Evolutionary conservation across 805 yeast genomes (phyloP).

Genomic region (Saccharomycopsis fermentans): DNA sequence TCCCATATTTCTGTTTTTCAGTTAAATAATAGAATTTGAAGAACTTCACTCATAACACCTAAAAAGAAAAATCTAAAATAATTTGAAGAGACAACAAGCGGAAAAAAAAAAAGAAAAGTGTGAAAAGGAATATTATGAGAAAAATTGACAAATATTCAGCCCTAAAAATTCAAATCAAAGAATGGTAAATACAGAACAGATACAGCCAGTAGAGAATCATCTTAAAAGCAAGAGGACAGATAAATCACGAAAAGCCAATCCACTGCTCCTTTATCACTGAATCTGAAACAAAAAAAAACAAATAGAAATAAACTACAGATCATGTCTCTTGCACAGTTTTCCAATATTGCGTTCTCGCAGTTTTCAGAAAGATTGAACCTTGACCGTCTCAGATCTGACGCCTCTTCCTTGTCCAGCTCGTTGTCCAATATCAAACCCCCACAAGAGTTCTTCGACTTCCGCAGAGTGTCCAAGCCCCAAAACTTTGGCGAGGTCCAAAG

Average conservation of each 20-base stretch:
- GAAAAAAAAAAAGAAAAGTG: neutral
- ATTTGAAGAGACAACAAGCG: neutral
- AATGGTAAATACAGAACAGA: neutral
- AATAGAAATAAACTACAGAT: neutral
- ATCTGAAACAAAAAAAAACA: neutral
- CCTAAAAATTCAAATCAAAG: neutral
- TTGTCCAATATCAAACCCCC: slow-evolving; percentile 74
- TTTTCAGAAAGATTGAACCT: slow-evolving; percentile 39
- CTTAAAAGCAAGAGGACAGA: neutral
- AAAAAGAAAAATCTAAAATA: neutral
- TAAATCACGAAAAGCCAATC: neutral
- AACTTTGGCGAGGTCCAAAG: slow-evolving; percentile 84
- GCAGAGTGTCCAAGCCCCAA: slow-evolving; percentile 82
- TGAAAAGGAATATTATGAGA: neutral
- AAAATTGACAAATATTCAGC: neutral
- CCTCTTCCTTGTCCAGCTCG: slow-evolving; percentile 46
- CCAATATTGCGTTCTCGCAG: slow-evolving; percentile 26
- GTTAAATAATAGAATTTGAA: no score
- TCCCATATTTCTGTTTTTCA: no score
- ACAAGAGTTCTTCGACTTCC: slow-evolving; percentile 86
- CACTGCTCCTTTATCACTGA: neutral
- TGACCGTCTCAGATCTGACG: slow-evolving; percentile 40
- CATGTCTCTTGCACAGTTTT: slow-evolving; percentile 20
- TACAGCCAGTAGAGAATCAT: neutral
- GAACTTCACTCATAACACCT: no score